Evolutionary conservation across 257 asterid species (phyloP), one percentile per base, ranked within the genome.

Genomic region (Haberlea rhodopensis): DNA sequence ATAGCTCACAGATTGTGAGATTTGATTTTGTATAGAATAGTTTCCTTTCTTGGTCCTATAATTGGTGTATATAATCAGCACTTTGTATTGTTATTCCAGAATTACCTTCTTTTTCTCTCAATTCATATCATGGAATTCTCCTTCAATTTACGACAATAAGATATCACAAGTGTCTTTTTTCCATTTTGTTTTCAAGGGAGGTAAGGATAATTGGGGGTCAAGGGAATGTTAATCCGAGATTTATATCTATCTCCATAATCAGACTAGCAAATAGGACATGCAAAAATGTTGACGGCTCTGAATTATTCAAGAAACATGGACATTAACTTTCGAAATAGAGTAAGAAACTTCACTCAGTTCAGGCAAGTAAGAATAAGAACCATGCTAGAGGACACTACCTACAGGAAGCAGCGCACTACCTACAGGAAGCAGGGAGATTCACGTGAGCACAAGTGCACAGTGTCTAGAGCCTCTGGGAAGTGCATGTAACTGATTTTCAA

Each of bases 361-460:
- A 18, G 31, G 26, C n/a, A 49, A 48, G 23, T 64, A 51, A 10
- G 16, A 49, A 1, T 49, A 29, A 22, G 10, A 49, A 19, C 10
- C 18, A 40, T 53, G 55, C 2, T 15, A 19, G 57, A 24, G 63
- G 62, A 75, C 40, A 53, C 22, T 51, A 70, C 74, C 10, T 55
- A 78, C 79, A 63, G 52, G 34, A 51, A 48, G 71, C 31, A 18
- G 28, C n/a, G n/a, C 40, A 53, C 22, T 51, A 70, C 74, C 10
- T 55, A 78, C 79, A 63, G 52, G 34, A 51, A 48, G 71, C 31
- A 18, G 28, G 9, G 55, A 60, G 68, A 63, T 59, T 79, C 78
- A 82, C 18, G 43, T 24, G 59, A 77, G 22, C 58, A 29, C 6
- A 18, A 82, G 67, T 57, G 32, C 80, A 66, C 84, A 83, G 40